phyloP scores from a whole-genome alignment of 225 moss, liverwort and hornwort genomes.

The Thuidium tamariscinum region DNA sequence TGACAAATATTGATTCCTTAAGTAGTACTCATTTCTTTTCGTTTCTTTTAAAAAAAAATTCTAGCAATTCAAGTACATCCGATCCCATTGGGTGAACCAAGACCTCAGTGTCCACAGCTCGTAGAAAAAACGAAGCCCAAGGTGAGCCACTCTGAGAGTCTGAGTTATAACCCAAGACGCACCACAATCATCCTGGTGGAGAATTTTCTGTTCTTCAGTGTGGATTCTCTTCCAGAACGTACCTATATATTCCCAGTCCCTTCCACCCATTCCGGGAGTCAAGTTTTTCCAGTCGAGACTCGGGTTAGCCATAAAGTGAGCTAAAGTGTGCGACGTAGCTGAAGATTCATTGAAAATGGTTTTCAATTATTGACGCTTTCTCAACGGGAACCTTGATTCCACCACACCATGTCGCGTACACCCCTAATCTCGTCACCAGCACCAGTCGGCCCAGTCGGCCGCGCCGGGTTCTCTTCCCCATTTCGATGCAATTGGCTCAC shows the following conservation, averaged over 20 bases:
- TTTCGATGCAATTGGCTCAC: neutral
- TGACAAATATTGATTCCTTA: neutral
- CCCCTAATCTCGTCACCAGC: neutral
- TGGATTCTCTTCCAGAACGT: neutral
- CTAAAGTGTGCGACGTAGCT: constrained; percentile 1
- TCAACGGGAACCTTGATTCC: neutral
- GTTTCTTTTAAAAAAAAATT: too few species aligned
- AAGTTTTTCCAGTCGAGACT: neutral
- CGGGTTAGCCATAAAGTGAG: neutral
- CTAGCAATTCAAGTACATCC: neutral
- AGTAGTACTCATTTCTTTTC: neutral
- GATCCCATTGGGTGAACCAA: neutral
- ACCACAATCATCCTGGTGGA: neutral
- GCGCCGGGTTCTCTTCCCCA: neutral
- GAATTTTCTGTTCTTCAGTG: neutral
- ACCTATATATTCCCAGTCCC: neutral
- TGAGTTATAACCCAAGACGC: neutral
- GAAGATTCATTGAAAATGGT: neutral
- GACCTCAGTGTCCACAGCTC: neutral
- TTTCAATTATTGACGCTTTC: neutral
- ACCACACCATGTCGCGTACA: neutral
- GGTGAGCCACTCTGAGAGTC: neutral
- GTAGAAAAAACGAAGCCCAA: neutral
- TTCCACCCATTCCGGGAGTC: neutral
- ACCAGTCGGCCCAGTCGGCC: neutral